Base-by-base conservation (phyloP, 345 rosid genomes). In the Streptanthus diversifolius region DNA sequence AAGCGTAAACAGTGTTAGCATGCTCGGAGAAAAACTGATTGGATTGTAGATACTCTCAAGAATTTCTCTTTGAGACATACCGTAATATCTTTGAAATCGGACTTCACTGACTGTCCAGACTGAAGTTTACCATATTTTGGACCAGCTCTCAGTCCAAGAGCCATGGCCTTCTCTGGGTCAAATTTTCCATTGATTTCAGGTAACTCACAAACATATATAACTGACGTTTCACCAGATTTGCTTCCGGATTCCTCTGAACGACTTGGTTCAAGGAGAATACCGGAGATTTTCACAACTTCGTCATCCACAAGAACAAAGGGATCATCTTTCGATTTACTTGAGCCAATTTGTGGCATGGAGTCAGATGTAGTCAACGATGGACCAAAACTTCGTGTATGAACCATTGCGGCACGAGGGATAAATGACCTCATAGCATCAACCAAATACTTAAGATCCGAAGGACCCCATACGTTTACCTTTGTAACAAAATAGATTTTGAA, bases 381-480 rank as follows among this genome's bases (percentile, higher is more conserved):
- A n/a, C 97, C 99, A 79, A 91, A 95, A 77, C 96, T 84, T 58
- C 76, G 82, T 6, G 99, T 86, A 65, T 95, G 90, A 81, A 95
- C 93, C 99, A 91, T 95, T 27, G 99, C 90, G 49, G 98, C 95
- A 82, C 90, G 96, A 60, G 97, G 97, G 76, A 90, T 88, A 76
- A 95, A 95, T 55, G 90, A 90, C 75, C 85, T 95, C 99, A 95
- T 91, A 37, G 98, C 99, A 75, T 90, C 87, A 54, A 91, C 93
- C 77, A 95, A 80, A 71, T 87, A 84, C 77, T 90, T 82, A 52
- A 95, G 95, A 87, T 95, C 96, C 29, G 96, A 95, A 58, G 98
- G 96, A 63, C 99, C 99, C 93, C 99, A 95, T 29, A 95, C 65
- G 21, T 95, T 95, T 61, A 95, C 96, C 99, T 91, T 83, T 52